phyloP scores from a whole-genome alignment of 225 moss, liverwort and hornwort species.

The Takakia lepidozioides region DNA sequence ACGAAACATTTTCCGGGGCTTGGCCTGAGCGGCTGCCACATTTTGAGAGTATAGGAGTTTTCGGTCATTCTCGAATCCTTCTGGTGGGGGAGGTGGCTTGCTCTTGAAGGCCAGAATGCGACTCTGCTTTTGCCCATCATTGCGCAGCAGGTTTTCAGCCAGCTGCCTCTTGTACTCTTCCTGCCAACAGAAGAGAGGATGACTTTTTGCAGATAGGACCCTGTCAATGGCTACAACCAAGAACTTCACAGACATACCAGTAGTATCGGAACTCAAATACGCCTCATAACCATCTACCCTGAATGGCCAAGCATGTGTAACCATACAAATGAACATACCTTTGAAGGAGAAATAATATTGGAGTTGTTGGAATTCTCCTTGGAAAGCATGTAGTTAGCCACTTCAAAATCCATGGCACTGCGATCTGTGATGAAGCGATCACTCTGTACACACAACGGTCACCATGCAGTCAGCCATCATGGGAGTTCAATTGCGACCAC shows the following conservation, averaged over 20 bases:
- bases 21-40: constrained; percentile 33
- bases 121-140: constrained; percentile 56
- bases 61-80: constrained; percentile 67
- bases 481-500: too few species aligned
- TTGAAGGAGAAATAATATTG: constrained; percentile 33
- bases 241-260: too few species aligned
- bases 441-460: constrained; percentile 29
- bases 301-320: too few species aligned
- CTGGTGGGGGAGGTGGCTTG: constrained; percentile 88
- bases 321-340: constrained; percentile 12
- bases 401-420: constrained; percentile 43
- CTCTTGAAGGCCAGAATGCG: constrained; percentile 84
- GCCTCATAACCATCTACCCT: too few species aligned
- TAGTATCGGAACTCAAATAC: too few species aligned
- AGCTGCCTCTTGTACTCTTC: constrained; percentile 97
- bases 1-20: constrained; percentile 60
- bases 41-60: constrained; percentile 74
- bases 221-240: too few species aligned
- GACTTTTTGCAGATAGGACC: too few species aligned
- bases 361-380: constrained; percentile 24
- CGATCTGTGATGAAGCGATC: constrained; percentile 52
- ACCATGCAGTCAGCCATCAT: too few species aligned
- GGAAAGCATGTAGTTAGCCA: constrained; percentile 31
- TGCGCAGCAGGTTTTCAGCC: constrained; percentile 60
- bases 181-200: too few species aligned